phyloP scores from a whole-genome alignment of 192 early-diverging fungal species.

The Dissophora globulifera region DNA sequence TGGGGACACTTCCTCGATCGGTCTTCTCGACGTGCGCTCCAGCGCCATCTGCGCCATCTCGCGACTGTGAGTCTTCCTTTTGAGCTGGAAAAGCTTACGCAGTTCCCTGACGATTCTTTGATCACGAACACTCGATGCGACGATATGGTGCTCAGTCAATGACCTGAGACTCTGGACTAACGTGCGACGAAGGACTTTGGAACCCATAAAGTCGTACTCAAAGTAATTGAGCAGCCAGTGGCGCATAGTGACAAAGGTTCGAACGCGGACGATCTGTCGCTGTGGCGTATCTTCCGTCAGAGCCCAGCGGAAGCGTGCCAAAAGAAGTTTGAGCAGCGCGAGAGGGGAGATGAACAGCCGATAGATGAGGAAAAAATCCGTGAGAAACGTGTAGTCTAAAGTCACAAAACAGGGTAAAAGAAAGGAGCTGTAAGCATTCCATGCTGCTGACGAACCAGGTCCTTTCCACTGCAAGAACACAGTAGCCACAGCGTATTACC shows the following conservation, averaged over 20 bases:
- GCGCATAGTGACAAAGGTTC: slow-evolving; percentile 68
- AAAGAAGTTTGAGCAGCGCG: slow-evolving; percentile 62
- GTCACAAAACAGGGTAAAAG: neutral
- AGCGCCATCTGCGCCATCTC: slow-evolving; percentile 15
- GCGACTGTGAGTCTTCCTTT: slow-evolving; percentile 19
- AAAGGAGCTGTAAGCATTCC: neutral
- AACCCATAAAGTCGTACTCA: slow-evolving; percentile 64
- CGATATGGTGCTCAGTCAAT: slow-evolving; percentile 50
- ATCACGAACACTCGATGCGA: slow-evolving; percentile 57
- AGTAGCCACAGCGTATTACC: slow-evolving; percentile 33
- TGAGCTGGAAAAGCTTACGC: slow-evolving; percentile 22
- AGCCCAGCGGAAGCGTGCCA: slow-evolving; percentile 67
- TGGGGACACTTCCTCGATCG: neutral
- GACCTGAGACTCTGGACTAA: slow-evolving; percentile 55
- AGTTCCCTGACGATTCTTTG: slow-evolving; percentile 62
- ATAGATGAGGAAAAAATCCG: slow-evolving; percentile 71
- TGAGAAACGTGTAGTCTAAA: slow-evolving; percentile 67
- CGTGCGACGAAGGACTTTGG: slow-evolving; percentile 46
- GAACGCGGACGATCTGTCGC: slow-evolving; percentile 63
- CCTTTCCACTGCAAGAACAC: slow-evolving; percentile 6
- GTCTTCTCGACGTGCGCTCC: slow-evolving; percentile 3
- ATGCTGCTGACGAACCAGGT: neutral
- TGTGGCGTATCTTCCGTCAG: slow-evolving; percentile 58
- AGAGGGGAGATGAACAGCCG: slow-evolving; percentile 66
- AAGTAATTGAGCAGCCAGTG: slow-evolving; percentile 73